Base-by-base conservation (phyloP, 495 filamentous ascomycete species). In the Annulohypoxylon moriforme region DNA sequence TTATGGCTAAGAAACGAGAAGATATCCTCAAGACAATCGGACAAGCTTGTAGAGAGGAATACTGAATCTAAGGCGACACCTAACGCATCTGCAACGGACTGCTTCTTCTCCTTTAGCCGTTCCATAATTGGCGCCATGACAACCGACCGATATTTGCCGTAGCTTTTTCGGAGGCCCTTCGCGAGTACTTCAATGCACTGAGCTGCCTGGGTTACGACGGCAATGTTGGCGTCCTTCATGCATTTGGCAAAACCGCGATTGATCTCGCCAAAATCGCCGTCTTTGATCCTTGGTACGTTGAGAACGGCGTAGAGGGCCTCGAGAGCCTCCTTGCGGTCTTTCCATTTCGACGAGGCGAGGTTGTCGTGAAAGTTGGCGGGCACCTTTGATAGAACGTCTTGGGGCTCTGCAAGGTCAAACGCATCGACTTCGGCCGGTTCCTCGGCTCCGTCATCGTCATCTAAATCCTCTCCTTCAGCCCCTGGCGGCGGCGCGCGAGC, bases 201-300 rank as follows among this genome's bases (percentile, higher is more conserved):
- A 16, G 94, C 95, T 9, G 96, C 96, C 50, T 94, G 90, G 0
- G 92, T 95, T 31, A 97, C 96, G 46, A 98, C 96, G 7, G 93
- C 92, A 74, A 99, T 90, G 75, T 99, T 99, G 53, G 96, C 96
- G 76, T 99, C 96, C 78, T 98, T 98, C 95, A 98, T 98, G 73
- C 88, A 93, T 78, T 98, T 98, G 27, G 96, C 96, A 47, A 98
- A 82, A 4, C 85, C 87, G 47, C 90, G 87, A 46, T 92, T 88
- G 74, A 97, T 89, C 68, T 98, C 94, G 78, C 90, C 87, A 70
- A 92, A 99, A 42, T 90, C 91, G 3, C 88, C 94, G 64, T 98
- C 96, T 79, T 97, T 94, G 77, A 99, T 97, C 60, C 91, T 88
- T 22, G 96, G 94, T 16, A 96, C 90, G 76, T 98, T 97, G 60